Conservation (phyloP, 129 eudicot species). For the Arctium lappa region DNA sequence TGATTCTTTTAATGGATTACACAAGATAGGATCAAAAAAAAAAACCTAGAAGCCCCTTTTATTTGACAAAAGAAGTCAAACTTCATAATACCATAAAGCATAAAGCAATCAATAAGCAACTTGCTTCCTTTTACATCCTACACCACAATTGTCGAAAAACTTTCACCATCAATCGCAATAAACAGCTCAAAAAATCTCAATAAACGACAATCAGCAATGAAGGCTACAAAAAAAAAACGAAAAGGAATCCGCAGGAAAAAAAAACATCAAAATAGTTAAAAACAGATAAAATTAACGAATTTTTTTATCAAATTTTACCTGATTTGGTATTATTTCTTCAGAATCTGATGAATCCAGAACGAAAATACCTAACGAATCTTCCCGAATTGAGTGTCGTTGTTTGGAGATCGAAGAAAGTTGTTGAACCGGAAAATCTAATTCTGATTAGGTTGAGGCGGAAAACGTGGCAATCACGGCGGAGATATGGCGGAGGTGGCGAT, state of each 20-base stretch:
- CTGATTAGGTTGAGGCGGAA: neutral
- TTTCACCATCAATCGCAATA: conserved; percentile 17
- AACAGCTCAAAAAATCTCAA: conserved; percentile 14
- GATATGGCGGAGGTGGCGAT: conserved; percentile 23
- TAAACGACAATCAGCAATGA: neutral
- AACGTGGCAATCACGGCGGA: conserved; percentile 26
- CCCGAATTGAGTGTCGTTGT: neutral
- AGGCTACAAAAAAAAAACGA: neutral
- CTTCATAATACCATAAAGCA: neutral
- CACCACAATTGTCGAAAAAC: conserved; percentile 17
- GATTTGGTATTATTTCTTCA: conserved; percentile 15
- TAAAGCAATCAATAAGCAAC: conserved; percentile 21
- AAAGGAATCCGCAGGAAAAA: neutral
- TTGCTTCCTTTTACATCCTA: conserved; percentile 15
- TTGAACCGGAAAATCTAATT: neutral
- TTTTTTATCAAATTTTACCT: conserved; percentile 3
- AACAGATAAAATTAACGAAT: neutral
- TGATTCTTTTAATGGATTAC: neutral
- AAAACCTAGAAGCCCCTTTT: conserved; percentile 15
- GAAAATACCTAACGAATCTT: neutral
- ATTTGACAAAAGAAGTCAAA: neutral
- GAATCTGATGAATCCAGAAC: conserved; percentile 18
- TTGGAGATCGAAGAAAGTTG: neutral
- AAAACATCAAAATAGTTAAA: neutral
- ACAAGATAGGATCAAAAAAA: conserved; percentile 26